A percentile compares a stretch with the other conserved stretches of the same genome.
Evolutionary conservation across 75 land plant species (phyloP).

Genomic region (Larix kaempferi): DNA sequence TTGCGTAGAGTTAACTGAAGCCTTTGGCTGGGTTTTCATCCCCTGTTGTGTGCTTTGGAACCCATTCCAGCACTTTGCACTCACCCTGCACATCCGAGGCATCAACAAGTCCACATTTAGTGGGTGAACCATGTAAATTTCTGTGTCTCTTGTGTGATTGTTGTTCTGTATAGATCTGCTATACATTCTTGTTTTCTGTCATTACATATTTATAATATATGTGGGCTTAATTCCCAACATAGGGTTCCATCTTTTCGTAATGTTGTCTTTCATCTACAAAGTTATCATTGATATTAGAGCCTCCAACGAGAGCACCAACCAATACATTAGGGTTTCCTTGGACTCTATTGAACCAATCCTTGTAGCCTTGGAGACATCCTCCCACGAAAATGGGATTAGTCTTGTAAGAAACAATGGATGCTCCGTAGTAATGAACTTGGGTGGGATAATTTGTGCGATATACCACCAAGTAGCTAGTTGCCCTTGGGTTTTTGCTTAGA

Average conservation of each 20-base stretch:
- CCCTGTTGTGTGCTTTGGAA: too few species aligned
- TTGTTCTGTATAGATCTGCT: too few species aligned
- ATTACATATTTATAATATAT: too few species aligned
- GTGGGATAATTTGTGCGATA: conserved; percentile 53
- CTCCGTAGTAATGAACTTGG: conserved; percentile 72
- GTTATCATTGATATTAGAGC: conserved; percentile 51
- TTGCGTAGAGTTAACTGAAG: too few species aligned
- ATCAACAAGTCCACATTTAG: too few species aligned
- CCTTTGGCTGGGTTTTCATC: too few species aligned
- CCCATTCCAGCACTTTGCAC: too few species aligned
- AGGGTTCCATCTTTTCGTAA: conserved; percentile 54
- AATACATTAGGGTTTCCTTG: conserved; percentile 52
- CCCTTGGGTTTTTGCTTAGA: conserved; percentile 63
- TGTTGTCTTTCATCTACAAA: conserved; percentile 49
- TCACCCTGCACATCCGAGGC: too few species aligned
- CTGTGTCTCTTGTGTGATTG: too few species aligned
- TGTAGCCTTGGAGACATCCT: conserved; percentile 56
- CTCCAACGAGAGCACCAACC: conserved; percentile 72
- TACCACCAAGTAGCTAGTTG: conserved; percentile 76
- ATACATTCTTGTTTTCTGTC: too few species aligned
- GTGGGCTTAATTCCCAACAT: too few species aligned
- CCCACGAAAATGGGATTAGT: conserved; percentile 31
- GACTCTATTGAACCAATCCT: conserved; percentile 31
- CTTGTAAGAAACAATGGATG: conserved; percentile 66
- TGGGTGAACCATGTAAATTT: too few species aligned